phyloP scores from a whole-genome alignment of 331 rosid genomes.

The Phaseolus coccineus region DNA sequence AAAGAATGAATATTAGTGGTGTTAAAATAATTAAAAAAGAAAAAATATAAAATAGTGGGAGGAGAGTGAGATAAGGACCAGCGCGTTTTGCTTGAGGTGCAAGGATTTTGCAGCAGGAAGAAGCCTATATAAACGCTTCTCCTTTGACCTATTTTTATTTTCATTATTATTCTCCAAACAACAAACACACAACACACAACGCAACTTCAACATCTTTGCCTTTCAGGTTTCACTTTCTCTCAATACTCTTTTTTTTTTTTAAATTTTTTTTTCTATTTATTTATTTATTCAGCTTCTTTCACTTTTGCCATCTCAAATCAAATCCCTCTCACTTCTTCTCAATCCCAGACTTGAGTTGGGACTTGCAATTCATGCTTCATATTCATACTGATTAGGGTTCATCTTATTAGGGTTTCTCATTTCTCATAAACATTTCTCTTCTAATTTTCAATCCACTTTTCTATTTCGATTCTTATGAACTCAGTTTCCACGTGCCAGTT shows the following conservation, averaged over 20 bases:
- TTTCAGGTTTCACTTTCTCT: background rate
- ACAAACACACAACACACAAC: background rate
- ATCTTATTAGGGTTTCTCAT: no score
- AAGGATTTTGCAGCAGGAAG: background rate
- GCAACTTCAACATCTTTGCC: background rate
- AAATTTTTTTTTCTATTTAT: no score
- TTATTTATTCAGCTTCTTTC: no score
- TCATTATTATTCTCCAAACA: background rate
- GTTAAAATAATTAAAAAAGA: background rate
- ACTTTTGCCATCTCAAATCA: background rate
- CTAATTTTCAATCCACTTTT: background rate
- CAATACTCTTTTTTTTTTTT: background rate
- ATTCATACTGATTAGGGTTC: background rate
- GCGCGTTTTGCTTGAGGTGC: slow-evolving; percentile 30
- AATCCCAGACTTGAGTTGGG: background rate
- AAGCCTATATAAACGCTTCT: slow-evolving; percentile 11
- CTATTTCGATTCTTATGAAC: background rate
- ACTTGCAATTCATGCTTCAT: no score
- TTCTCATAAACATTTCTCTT: background rate
- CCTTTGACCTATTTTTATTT: background rate
- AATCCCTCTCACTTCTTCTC: no score
- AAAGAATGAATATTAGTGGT: no score
- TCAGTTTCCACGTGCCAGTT: background rate
- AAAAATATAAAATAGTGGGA: background rate
- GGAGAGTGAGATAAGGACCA: background rate